Base-by-base conservation (phyloP, 139 green algal species). In the Ostreobium quekettii region DNA sequence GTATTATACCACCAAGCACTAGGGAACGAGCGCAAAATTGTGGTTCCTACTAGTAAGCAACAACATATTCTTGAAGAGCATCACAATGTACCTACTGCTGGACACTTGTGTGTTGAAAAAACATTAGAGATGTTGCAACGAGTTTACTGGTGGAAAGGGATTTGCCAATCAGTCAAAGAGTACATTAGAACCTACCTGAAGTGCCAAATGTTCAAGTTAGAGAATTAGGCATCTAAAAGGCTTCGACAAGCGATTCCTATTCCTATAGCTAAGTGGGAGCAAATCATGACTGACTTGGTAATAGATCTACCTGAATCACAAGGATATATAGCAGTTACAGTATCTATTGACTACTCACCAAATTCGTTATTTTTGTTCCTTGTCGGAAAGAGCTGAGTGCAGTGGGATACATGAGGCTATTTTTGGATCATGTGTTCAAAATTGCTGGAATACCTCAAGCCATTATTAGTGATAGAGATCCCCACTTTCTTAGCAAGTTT, bases 381-480 rank as follows among this genome's bases (percentile, higher is more conserved):
- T 71, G 42, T 2, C 67, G 8, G 3, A 81, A 70, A 19, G 71
- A 47, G 19, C 38, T 79, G 47, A 76, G 39, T 26, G 69, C 76
- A 37, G 1, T 36, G 3, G 53, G 24, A 62, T 62, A 62, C 32
- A 26, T 26, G 32, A 26, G 24, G n/a, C 1, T 75, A 26, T 89
- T 82, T 32, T 31, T 81, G 26, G 22, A 79, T 22, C 15, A 79
- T 47, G 42, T 85, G 26, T 74, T 71, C 19, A 60, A 61, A 22
- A 64, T 71, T 7, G 74, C 85, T 70, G 82, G 82, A 19, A 5
- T 87, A 36, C 79, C 81, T 4, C 60, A 63, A 22, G 36, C 36
- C 31, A 78, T 87, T 58, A 36, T 90, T n/a, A 83, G 74, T 59
- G 84, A 90, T 32, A 58, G 82, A 15, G 82, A 86, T 31, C 32